A percentile compares a stretch with the other conserved stretches of the same genome.
phyloP scores from a whole-genome alignment of 768 basidiomycete species.

The Naganishia vishniacii region DNA sequence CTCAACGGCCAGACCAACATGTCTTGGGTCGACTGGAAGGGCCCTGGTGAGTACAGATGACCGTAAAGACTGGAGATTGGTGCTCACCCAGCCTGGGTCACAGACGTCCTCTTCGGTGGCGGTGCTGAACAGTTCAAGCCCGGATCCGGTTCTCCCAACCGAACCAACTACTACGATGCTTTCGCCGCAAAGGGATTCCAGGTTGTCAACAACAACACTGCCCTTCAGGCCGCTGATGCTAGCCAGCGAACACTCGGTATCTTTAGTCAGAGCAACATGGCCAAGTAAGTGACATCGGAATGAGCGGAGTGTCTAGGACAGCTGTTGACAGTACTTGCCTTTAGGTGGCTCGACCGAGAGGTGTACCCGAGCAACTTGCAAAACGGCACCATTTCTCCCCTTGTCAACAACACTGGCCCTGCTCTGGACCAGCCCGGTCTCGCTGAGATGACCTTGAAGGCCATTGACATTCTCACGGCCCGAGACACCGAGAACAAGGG shows the following conservation, averaged over 20 bases:
- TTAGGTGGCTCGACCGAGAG: slow-evolving; percentile 47
- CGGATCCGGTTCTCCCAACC: slow-evolving; percentile 33
- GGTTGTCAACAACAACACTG: slow-evolving; percentile 44
- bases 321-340: too few species aligned
- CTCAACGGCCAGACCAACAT: slow-evolving; percentile 46
- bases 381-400: slow-evolving; percentile 16
- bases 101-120: slow-evolving; percentile 43
- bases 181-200: slow-evolving; percentile 42
- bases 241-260: slow-evolving; percentile 47
- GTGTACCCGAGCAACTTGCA: slow-evolving; percentile 42
- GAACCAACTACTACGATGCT: slow-evolving; percentile 35
- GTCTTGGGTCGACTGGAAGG: slow-evolving; percentile 48
- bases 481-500: slow-evolving; percentile 45
- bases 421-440: slow-evolving; percentile 48
- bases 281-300: slow-evolving; percentile 31
- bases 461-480: slow-evolving; percentile 47
- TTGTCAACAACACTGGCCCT: slow-evolving; percentile 7
- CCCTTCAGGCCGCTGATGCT: slow-evolving; percentile 41
- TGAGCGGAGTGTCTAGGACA: too few species aligned
- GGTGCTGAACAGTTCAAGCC: slow-evolving; percentile 48
- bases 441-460: slow-evolving; percentile 51
- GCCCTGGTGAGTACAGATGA: slow-evolving; percentile 30
- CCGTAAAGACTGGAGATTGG: too few species aligned
- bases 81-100: too few species aligned
- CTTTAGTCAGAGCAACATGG: slow-evolving; percentile 45